Base-by-base conservation (phyloP, 1,284 basidiomycete species). In the Wallemia mellicola region DNA sequence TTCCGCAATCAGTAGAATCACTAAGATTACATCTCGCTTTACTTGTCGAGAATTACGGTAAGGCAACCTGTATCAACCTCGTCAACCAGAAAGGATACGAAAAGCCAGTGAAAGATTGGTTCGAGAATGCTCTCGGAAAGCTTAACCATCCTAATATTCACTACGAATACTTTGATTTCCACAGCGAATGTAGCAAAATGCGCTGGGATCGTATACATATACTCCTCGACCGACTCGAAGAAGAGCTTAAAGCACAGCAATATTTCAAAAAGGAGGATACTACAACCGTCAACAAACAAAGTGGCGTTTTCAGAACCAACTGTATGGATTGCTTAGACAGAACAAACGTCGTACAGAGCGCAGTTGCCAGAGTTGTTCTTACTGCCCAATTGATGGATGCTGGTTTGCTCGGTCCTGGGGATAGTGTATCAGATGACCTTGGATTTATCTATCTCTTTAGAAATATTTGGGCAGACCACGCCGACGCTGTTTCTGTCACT, bases 101-200 rank as follows among this genome's bases (percentile, higher is more conserved):
- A 72, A 79, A 82, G 67, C 89, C 89, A 5, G 79, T 99, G 65
- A 98, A 98, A 73, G 91, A 96, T 62, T 89, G 86, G 0, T 96
- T 85, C 68, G 94, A 98, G 70, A 77, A 77, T 28, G 77, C 80
- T 60, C 71, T 95, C 33, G 71, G 68, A n/a, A 64, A 67, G 9
- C 70, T 80, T 59, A 75, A 77, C 62, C 65, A 82, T 28, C 74
- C 79, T 2, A 73, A 78, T 58, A 80, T 88, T 59, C 80, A 80
- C 67, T 99, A 99, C 68, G 76, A 85, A 63, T 95, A 96, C 74
- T 99, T 94, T 68, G 94, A 99, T 70, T 99, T 98, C 74, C 92
- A 96, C 71, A 81, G 79, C 65, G 89, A 96, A 71, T 96, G 92
- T 75, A 86, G 81, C 68, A 78, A 85, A 38, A 86, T 98, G 82